Base-by-base conservation (phyloP, 345 rosid species). In the Murraya koenigii region DNA sequence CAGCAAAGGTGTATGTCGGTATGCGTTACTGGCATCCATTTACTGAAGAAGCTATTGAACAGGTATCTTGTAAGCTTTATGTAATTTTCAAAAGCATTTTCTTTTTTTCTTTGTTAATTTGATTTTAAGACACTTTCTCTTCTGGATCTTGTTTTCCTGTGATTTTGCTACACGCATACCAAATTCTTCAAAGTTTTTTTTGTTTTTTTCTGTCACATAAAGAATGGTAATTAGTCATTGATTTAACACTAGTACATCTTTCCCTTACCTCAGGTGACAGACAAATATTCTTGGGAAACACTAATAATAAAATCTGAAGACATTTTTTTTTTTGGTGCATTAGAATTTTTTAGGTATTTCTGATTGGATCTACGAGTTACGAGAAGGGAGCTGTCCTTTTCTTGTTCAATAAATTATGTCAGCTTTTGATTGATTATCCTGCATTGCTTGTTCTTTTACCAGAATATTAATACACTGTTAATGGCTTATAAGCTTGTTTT, bases 11-110 rank as follows among this genome's bases (percentile, higher is more conserved):
- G 3, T 96, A 96, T 85, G 97, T 96, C 71, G 99, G 99, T 71
- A 96, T 96, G 99, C 93, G 98, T 15, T 96, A 96, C 79, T 96
- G 99, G 99, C 99, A 96, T 85, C 99, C 98, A 61, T 96, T 94
- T 88, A 96, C 98, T 6, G 99, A 96, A 81, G 97, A 96, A 88
- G 99, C 99, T 55, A 96, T 96, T 68, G 95, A 92, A 77, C 97
- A 89, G 99, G 99, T 96, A 85, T 66, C 39, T 81, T 39, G 23
- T 63, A 52, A 6, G 26, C 20, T 54, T 76, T 70, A 33, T 56
- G 23, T 72, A 49, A 39, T 49, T 41, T 67, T 66, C 33, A 2
- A 6, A 13, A 32, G 72, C 36, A 30, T 55, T 35, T 26, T 33
- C 44, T 6, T 33, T 6, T 33, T 7, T 65, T 20, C 64, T 56